Conservation (phyloP, 1,284 basidiomycete species). For the Pulveroboletus ridleyi region DNA sequence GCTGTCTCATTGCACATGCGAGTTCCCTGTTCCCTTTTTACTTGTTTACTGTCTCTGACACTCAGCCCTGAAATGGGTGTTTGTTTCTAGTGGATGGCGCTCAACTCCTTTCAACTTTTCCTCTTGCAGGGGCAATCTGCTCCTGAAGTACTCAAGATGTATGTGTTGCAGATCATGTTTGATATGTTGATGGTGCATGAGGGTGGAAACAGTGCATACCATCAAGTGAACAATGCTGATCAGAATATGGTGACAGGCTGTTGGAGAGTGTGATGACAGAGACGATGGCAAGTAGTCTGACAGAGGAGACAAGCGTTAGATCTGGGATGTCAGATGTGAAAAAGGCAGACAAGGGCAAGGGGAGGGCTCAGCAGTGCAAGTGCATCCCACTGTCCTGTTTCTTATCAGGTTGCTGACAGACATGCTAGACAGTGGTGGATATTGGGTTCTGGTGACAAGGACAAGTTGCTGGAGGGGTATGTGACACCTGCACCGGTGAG, state of each 20-base stretch:
- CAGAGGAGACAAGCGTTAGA: constrained; percentile 32
- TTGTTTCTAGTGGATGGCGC: constrained; percentile 77
- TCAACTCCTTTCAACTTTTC: constrained; percentile 92
- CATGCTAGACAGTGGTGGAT: constrained; percentile 46
- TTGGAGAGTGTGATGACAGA: constrained; percentile 51
- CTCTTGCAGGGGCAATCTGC: constrained; percentile 84
- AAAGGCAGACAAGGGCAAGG: constrained; percentile 31
- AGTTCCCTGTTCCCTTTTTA: constrained; percentile 15
- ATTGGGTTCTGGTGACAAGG: constrained; percentile 52
- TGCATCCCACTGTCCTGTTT: constrained; percentile 27
- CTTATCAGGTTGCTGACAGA: neutral
- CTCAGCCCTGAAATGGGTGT: constrained; percentile 4
- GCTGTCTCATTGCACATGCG: constrained; percentile 88
- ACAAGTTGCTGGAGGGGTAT: constrained; percentile 36
- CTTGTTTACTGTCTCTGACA: neutral
- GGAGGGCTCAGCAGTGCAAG: constrained; percentile 45
- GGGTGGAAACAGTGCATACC: constrained; percentile 50
- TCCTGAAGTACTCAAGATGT: constrained; percentile 80
- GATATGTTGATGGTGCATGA: constrained; percentile 94
- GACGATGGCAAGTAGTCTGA: constrained; percentile 41
- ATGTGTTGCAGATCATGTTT: constrained; percentile 88
- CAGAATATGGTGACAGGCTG: constrained; percentile 40
- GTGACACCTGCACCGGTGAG: constrained; percentile 44
- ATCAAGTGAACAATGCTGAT: neutral
- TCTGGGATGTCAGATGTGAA: constrained; percentile 35